Percentiles rank a stretch among this genome's conserved stretches.
Conservation (phyloP, 2,329 filamentous ascomycete species). For the Calonectria naviculata region DNA sequence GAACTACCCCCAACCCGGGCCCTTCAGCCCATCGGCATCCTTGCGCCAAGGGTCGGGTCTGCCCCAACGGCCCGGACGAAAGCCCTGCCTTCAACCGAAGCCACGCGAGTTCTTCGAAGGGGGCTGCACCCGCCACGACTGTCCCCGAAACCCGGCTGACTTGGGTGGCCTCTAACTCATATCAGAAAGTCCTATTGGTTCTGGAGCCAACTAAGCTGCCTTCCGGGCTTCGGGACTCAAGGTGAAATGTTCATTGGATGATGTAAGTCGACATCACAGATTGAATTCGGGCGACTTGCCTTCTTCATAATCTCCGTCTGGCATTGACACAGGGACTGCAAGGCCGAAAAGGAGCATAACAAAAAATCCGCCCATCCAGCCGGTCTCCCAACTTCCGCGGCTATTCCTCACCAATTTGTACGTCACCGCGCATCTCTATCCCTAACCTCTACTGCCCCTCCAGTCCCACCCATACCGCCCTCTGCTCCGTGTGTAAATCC, state of each 20-base stretch:
- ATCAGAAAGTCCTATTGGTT: not conserved
- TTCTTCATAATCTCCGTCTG: constrained; percentile 9
- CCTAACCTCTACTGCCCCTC: constrained; percentile 19
- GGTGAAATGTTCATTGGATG: constrained; percentile 34
- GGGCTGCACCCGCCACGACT: constrained; percentile 22
- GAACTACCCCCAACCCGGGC: constrained; percentile 27
- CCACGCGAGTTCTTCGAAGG: constrained; percentile 26
- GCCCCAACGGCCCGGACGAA: constrained; percentile 40
- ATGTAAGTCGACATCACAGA: constrained; percentile 26
- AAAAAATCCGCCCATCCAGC: constrained; percentile 29
- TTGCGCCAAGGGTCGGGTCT: constrained; percentile 29
- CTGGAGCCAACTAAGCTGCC: constrained; percentile 6
- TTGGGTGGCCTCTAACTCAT: not conserved
- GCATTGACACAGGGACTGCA: constrained; percentile 13
- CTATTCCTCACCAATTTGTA: constrained; percentile 29
- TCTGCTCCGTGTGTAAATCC: not conserved
- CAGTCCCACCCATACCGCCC: constrained; percentile 5
- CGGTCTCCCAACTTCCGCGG: constrained; percentile 31
- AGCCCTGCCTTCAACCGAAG: constrained; percentile 37
- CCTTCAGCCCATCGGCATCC: constrained; percentile 27
- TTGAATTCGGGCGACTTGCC: not conserved
- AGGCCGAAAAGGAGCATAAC: not conserved
- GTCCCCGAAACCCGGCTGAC: not conserved
- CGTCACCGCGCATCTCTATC: constrained; percentile 23
- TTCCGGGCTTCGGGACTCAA: constrained; percentile 35